Evolutionary conservation across 371 early-diverging fungal species (phyloP).

Genomic region (Entomophthora muscae): DNA sequence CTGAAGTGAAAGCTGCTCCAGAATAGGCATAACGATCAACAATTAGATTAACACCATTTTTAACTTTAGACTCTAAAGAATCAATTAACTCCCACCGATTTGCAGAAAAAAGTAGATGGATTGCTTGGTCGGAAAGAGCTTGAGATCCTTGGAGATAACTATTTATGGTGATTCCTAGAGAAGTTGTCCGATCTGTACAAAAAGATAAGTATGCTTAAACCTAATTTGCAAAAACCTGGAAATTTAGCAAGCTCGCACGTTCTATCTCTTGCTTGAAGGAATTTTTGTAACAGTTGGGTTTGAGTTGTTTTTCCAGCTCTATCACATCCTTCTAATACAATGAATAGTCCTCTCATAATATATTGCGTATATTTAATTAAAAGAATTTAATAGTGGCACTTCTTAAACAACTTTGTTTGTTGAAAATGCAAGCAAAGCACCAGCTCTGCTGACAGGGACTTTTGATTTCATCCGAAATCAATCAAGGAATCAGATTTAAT

Average conservation of each 20-base stretch:
- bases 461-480: too few relatives aligned
- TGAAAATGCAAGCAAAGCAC: too few relatives aligned
- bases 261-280: slow-evolving; percentile 26
- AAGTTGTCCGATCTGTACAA: slow-evolving; percentile 64
- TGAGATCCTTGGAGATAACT: slow-evolving; percentile 50
- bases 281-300: slow-evolving; percentile 38
- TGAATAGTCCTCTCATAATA: slow-evolving; percentile 62
- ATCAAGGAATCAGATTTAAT: too few relatives aligned
- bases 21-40: slow-evolving; percentile 97
- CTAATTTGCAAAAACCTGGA: slow-evolving; percentile 35
- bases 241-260: slow-evolving; percentile 39
- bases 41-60: slow-evolving; percentile 52
- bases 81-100: slow-evolving; percentile 61
- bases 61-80: slow-evolving; percentile 27
- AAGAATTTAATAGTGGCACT: too few relatives aligned
- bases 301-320: slow-evolving; percentile 93
- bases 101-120: slow-evolving; percentile 92
- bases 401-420: too few relatives aligned
- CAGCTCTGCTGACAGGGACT: too few relatives aligned
- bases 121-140: slow-evolving; percentile 63
- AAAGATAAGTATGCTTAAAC: background rate
- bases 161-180: slow-evolving; percentile 84
- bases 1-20: slow-evolving; percentile 87
- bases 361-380: too few relatives aligned
- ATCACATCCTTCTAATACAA: slow-evolving; percentile 96